Percentiles rank a stretch among this genome's conserved stretches.
Evolutionary conservation across 805 yeast genomes (phyloP).

Genomic region (Alloascoidea hylecoeti): DNA sequence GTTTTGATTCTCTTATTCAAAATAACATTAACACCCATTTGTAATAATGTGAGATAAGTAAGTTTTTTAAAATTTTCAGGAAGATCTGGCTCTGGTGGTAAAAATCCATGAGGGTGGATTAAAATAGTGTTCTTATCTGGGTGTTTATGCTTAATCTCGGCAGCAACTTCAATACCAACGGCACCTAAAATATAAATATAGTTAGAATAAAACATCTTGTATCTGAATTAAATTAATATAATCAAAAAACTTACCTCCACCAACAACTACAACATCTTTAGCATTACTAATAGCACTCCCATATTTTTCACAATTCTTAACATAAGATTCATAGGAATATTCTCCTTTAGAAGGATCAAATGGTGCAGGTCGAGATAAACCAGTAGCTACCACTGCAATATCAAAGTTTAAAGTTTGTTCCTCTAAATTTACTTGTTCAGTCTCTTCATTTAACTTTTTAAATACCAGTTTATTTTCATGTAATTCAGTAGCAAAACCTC

Average conservation of each 20-base stretch:
- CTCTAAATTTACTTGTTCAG: no score
- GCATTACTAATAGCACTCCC: background rate
- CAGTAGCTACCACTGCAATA: background rate
- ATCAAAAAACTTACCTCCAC: background rate
- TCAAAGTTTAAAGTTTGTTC: no score
- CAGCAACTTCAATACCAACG: background rate
- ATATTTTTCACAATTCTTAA: background rate
- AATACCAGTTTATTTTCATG: no score
- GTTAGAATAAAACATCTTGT: background rate
- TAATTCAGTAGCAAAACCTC: no score
- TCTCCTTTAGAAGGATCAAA: no score
- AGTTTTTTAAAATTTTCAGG: background rate
- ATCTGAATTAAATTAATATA: background rate
- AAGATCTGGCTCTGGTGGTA: conserved; percentile 1
- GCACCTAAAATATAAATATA: background rate
- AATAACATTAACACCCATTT: background rate
- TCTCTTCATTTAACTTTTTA: no score
- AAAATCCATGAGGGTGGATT: background rate
- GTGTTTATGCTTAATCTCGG: background rate
- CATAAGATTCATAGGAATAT: background rate
- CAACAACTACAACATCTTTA: background rate
- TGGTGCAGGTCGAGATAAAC: background rate
- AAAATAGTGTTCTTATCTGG: background rate
- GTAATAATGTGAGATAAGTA: background rate
- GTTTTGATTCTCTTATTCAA: background rate